Conservation (phyloP, 352 stramenopile genomes). For the Globisporangium ultimum region DNA sequence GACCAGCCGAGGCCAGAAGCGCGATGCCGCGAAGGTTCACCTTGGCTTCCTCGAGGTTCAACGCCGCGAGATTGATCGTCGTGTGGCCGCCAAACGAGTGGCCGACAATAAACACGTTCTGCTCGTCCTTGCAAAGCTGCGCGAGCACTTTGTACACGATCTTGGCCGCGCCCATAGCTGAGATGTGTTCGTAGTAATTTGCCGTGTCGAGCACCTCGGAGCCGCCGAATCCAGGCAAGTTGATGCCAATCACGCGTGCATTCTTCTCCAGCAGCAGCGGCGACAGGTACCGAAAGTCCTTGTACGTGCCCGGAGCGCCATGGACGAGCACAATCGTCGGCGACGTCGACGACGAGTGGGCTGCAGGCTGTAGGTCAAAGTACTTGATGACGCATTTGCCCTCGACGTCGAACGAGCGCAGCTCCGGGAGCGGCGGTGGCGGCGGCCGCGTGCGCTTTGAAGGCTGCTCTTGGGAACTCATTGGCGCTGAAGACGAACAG, state of each 20-base stretch:
- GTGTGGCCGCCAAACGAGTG: constrained; percentile 66
- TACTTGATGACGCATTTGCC: constrained; percentile 40
- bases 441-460: neutral
- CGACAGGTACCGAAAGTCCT: constrained; percentile 51
- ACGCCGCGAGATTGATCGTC: constrained; percentile 37
- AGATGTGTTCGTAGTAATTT: constrained; percentile 21
- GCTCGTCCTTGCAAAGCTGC: constrained; percentile 15
- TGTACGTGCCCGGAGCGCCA: constrained; percentile 46
- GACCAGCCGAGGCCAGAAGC: constrained; percentile 25
- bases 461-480: too few species aligned
- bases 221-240: constrained; percentile 26
- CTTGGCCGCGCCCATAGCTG: constrained; percentile 12
- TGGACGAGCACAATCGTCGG: constrained; percentile 56
- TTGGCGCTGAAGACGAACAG: too few species aligned
- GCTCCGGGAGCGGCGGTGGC: neutral
- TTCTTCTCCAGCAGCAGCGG: constrained; percentile 33
- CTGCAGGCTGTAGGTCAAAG: constrained; percentile 20
- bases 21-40: constrained; percentile 24
- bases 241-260: constrained; percentile 21
- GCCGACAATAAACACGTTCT: constrained; percentile 50
- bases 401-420: constrained; percentile 11
- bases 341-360: neutral
- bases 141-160: constrained; percentile 23
- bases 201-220: constrained; percentile 19
- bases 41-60: constrained; percentile 14